Base-by-base conservation (phyloP, 768 basidiomycete genomes). In the Lentinula sp. region DNA sequence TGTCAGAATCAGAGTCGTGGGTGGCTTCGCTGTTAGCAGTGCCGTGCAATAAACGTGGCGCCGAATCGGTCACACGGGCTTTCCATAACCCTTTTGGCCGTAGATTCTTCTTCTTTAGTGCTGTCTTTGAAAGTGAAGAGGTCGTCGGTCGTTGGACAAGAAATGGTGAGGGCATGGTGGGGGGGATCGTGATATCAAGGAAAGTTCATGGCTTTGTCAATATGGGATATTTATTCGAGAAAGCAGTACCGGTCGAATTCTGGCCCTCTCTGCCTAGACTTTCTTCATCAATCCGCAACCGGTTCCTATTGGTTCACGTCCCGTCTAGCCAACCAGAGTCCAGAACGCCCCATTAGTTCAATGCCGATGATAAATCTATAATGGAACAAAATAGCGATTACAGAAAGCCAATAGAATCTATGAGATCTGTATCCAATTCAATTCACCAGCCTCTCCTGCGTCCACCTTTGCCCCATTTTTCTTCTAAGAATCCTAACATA, bases 381-480 rank as follows among this genome's bases (percentile, higher is more conserved):
- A 56, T 39, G n/a, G 23, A 46, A 28, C 4, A 28, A 28, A 28
- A 28, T 28, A 48, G 46, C 18, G 23, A 48, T 20, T 48, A 48
- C 6, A 23, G 46, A 48, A 20, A 48, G 46, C 46, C 46, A 48
- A 48, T 48, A 48, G 46, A 20, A 48, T 48, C 18, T 48, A 9
- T 18, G 20, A 39, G 37, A 39, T 39, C 37, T 48, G 23, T 16
- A 9, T 48, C 46, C 46, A 48, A 20, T 20, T 16, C 18, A 35
- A 18, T 35, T 53, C 32, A 87, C 83, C 85, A 85, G 16, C 82
- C 81, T n/a, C 87, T 78, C 61, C 79, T 79, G 61, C 82, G 78
- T 20, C 85, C 85, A 32, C 90, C 91, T 67, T 87, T 90, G 32
- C 95, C 94, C 95, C 96, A 98, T 71, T 93, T 95, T 76, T 97